These are phyloP conservation scores for Pseudogymnoascus sp. DNA, from an alignment of 2,329 filamentous ascomycete genomes.

Conservation along the genomic window DNA sequence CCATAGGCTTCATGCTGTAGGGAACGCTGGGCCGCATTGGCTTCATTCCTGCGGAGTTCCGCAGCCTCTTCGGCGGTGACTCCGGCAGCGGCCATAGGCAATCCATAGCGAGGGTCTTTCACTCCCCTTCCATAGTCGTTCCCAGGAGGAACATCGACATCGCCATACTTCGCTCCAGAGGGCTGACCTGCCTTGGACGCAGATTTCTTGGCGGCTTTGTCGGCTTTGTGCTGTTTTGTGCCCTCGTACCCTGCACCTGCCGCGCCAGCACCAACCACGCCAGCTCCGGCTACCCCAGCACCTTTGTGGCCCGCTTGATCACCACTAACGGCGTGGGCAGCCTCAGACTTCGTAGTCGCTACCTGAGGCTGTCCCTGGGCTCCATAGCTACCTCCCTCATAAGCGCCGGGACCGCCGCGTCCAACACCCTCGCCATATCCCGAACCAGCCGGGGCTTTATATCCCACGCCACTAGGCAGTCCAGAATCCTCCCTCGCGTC, in stretches of 20 bases:
- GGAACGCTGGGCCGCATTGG: neutral
- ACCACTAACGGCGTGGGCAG: neutral
- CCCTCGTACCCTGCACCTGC: neutral
- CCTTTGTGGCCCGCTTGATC: neutral
- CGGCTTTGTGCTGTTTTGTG: neutral
- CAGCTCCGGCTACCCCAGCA: neutral
- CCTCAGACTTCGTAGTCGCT: neutral
- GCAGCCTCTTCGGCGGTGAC: neutral
- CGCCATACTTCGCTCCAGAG: neutral
- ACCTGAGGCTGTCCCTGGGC: neutral
- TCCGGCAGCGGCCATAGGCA: neutral
- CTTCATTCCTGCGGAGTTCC: neutral
- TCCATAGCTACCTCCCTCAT: neutral
- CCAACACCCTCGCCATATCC: neutral
- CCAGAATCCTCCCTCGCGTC: neutral
- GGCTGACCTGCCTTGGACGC: neutral
- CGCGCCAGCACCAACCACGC: neutral
- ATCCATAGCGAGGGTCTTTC: constrained; percentile 1
- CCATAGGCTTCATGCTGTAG: neutral
- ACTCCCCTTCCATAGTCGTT: neutral
- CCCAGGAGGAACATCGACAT: neutral
- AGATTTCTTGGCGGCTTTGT: neutral
- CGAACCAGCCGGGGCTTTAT: neutral
- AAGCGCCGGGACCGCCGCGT: neutral
- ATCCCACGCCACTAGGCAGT: neutral